Evolutionary conservation across 192 early-diverging fungal species (phyloP), one percentile per base, ranked within the genome.

Genomic region (Linnemannia elongata): DNA sequence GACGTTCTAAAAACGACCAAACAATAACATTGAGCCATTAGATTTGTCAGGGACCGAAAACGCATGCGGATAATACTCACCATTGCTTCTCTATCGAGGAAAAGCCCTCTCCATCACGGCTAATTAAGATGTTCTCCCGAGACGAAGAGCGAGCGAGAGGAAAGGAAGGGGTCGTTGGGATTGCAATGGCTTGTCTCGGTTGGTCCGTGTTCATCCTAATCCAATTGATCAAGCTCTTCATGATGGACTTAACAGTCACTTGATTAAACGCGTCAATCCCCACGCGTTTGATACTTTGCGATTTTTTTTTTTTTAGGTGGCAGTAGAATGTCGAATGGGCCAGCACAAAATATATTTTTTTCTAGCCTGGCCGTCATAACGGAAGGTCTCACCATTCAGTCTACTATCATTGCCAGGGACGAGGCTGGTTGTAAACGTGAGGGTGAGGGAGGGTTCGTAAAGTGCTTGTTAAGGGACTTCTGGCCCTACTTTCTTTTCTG

Each of bases 271-370:
- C 60, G 60, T 66, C 60, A 1, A 66, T 2, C 4, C 49, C 3
- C 60, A 33, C 60, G 60, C 30, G 60, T 12, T 24, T 8, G n/a
- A 12, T 39, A 39, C n/a, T 60, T 27, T 27, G n/a, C 55, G 3
- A 0, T 41, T 72, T 72, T 12, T n/a, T 72, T 41, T 66, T 33
- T 66, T 66, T 12, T 17, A 24, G 60, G 10, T 33, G 9, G 27
- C 10, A 13, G 27, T 66, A 3, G 60, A 66, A 66, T 66, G 60
- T 33, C 30, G 60, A 66, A 33, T 66, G 30, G 60, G 60, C 60
- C 60, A 66, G 60, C 60, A 35, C 60, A 33, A 66, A 66, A 66
- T 66, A 33, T 66, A 66, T 66, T 66, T 35, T 66, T 66, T 66
- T 66, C 60, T 66, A 66, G 60, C 27, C 60, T 33, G 30, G 49